Percentiles rank a stretch among this genome's conserved stretches.
phyloP scores from a whole-genome alignment of 2,329 filamentous ascomycete genomes.

The Gliomastix tumulicola region DNA sequence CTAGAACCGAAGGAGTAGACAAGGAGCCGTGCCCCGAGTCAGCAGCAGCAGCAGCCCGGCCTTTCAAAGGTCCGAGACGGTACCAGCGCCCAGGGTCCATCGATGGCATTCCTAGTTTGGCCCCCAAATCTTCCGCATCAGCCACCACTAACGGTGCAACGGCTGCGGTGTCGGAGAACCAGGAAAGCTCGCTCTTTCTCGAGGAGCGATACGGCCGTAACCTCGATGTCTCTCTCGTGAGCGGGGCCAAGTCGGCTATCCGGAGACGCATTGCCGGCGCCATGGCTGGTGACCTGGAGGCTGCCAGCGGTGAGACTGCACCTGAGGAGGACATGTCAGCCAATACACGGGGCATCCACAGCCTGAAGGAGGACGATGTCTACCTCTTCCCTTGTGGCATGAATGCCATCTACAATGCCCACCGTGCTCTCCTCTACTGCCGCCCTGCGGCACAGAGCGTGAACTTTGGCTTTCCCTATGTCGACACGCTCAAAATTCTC shows the following conservation, averaged over 20 bases:
- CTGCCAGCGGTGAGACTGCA: conserved; percentile 31
- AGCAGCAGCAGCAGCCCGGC: conserved; percentile 22
- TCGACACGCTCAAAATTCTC: conserved; percentile 91
- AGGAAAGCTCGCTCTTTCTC: conserved; percentile 74
- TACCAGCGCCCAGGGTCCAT: conserved; percentile 59
- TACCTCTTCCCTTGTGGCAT: conserved; percentile 87
- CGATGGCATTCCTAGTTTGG: conserved; percentile 16
- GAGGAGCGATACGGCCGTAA: conserved; percentile 95
- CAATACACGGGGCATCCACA: conserved; percentile 49
- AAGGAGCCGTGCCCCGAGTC: too few relatives aligned
- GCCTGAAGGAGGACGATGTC: conserved; percentile 77
- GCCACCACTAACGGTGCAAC: conserved; percentile 6
- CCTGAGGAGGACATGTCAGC: conserved; percentile 13
- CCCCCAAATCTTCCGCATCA: conserved; percentile 5
- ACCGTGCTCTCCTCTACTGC: conserved; percentile 57
- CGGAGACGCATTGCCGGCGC: conserved; percentile 83
- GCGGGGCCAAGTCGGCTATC: conserved; percentile 80
- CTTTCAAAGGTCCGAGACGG: conserved; percentile 66
- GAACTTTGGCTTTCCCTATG: conserved; percentile 94
- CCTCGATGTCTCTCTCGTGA: conserved; percentile 69
- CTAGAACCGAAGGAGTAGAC: conserved; percentile 4
- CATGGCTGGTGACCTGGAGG: conserved; percentile 56
- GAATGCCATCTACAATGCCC: conserved; percentile 89
- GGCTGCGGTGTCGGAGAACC: conserved; percentile 24
- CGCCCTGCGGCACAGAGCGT: conserved; percentile 63